phyloP scores from a whole-genome alignment of 2,329 filamentous ascomycete genomes.

The Cordyceps pruinosa region DNA sequence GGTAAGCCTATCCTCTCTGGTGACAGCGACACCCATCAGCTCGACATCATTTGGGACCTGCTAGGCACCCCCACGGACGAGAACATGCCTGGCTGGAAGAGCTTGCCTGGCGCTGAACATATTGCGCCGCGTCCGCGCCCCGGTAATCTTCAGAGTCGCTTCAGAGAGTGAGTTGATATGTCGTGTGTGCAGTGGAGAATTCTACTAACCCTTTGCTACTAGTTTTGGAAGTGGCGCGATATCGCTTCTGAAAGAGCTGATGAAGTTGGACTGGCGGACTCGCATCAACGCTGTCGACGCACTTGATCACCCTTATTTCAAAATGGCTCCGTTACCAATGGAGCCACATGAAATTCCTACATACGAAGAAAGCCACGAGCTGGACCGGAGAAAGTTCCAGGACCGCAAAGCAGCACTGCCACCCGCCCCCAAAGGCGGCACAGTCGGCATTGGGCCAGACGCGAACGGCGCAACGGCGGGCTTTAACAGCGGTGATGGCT shows the following conservation, averaged over 20 bases:
- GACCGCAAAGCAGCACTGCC: slow-evolving; percentile 78
- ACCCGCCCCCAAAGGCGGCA: slow-evolving; percentile 85
- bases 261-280: slow-evolving; percentile 82
- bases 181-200: neutral
- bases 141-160: slow-evolving; percentile 64
- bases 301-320: slow-evolving; percentile 87
- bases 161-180: slow-evolving; percentile 56
- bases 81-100: slow-evolving; percentile 86
- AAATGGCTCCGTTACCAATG: slow-evolving; percentile 67
- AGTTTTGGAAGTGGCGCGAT: slow-evolving; percentile 66
- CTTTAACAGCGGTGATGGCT: slow-evolving; percentile 46
- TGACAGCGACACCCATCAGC: slow-evolving; percentile 80
- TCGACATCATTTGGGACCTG: slow-evolving; percentile 88
- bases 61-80: slow-evolving; percentile 85
- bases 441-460: slow-evolving; percentile 68
- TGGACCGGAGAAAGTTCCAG: slow-evolving; percentile 88
- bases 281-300: slow-evolving; percentile 93
- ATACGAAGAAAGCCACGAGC: slow-evolving; percentile 92
- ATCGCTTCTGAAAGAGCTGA: slow-evolving; percentile 70
- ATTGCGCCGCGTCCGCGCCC: slow-evolving; percentile 56
- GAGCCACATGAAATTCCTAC: slow-evolving; percentile 79
- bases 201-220: slow-evolving; percentile 16
- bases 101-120: slow-evolving; percentile 73
- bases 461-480: slow-evolving; percentile 40
- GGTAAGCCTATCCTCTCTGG: slow-evolving; percentile 89